These are phyloP conservation scores for Phytophthora palmivora DNA, from an alignment of 352 stramenopile species.

Conservation along the genomic window DNA sequence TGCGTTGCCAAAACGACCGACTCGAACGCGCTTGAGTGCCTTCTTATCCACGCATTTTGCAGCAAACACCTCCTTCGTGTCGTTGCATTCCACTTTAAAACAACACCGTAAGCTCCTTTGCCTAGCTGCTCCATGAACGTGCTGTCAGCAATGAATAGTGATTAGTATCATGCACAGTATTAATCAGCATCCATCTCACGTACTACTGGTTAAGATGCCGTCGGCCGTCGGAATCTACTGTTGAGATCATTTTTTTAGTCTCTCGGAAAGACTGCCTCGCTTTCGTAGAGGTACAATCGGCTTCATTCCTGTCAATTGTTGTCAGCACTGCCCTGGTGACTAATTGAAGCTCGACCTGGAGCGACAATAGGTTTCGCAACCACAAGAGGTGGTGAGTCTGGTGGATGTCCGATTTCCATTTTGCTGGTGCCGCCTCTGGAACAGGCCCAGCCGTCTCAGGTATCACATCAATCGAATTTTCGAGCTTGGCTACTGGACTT, in stretches of 20 bases:
- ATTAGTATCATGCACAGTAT: too few relatives aligned
- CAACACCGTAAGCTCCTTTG: conserved; percentile 74
- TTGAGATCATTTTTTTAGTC: conserved; percentile 59
- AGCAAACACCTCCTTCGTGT: conserved; percentile 76
- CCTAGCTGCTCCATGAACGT: conserved; percentile 79
- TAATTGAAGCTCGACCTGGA: conserved; percentile 15
- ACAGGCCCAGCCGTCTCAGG: neutral
- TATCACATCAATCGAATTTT: neutral
- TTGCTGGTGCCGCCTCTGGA: neutral
- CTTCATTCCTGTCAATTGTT: conserved; percentile 59
- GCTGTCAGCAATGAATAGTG: conserved; percentile 28
- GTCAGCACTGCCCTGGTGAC: conserved; percentile 30
- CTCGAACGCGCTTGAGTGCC: conserved; percentile 69
- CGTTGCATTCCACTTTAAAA: conserved; percentile 73
- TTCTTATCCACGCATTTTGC: conserved; percentile 85
- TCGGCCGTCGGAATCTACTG: conserved; percentile 57
- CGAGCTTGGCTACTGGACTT: neutral
- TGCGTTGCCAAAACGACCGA: conserved; percentile 78
- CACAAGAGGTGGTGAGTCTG: conserved; percentile 22
- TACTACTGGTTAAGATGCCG: conserved; percentile 84
- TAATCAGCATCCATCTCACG: conserved; percentile 14
- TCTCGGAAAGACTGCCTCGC: conserved; percentile 76
- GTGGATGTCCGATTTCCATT: neutral
- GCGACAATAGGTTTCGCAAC: conserved; percentile 26
- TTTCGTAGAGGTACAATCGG: conserved; percentile 66